Base-by-base conservation (phyloP, 192 early-diverging fungal species). In the Coemansia sp. region DNA sequence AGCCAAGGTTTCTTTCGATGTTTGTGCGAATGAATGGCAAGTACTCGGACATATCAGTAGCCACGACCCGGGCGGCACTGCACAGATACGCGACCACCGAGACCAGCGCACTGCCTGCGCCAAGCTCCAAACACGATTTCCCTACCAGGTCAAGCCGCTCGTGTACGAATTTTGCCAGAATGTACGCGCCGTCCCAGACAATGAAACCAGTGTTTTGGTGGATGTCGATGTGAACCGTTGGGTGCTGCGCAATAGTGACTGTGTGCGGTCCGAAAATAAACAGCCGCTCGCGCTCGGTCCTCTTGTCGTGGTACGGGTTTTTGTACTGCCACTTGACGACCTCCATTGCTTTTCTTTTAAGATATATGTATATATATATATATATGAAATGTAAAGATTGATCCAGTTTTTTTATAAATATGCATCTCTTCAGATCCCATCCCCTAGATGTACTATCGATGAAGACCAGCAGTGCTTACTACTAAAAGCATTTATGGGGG, bases 111-210 rank as follows among this genome's bases (percentile, higher is more conserved):
- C 58, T 64, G 45, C 68, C 68, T 8, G 68, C 68, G 1, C 68
- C 68, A 0, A 71, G 49, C 40, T 71, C 68, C n/a, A 71, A 7
- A 45, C 68, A 71, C 6, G 46, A 12, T 26, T 71, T 70, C 58
- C 45, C 56, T 12, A 4, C 21, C 26, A 70, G 20, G 12, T 35
- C 13, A 5, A 64, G 35, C 2, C 37, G 58, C 35, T 62, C 53
- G 25, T 26, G 55, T 3, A 72, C 30, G 33, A 66, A 72, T 55
- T 45, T 61, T 43, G 71, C 35, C 34, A 72, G n/a, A 16, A 72
- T 29, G 20, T 72, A 72, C 1, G 63, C 64, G 59, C 71, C 71
- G 46, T 72, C 71, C 71, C 71, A 72, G 16, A 72, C 64, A 29
- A 72, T 29, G 35, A 39, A 66, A 8, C 71, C 71, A 2, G 71